Conservation (phyloP, 2,329 filamentous ascomycete genomes). For the Fusarium chaquense region DNA sequence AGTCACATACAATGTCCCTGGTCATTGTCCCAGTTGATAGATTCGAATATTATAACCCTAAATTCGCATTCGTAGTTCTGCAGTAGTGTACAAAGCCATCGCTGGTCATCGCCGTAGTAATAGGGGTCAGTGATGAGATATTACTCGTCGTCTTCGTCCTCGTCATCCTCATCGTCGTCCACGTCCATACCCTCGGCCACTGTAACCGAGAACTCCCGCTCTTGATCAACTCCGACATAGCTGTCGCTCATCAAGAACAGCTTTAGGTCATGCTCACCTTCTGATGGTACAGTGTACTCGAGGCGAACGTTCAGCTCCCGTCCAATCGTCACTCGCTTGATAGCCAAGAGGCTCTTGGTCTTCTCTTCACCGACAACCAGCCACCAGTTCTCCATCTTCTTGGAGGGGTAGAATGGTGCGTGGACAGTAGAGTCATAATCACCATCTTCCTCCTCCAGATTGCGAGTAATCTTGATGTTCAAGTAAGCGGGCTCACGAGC, state of each 20-base stretch:
- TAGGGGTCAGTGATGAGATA: constrained; percentile 29
- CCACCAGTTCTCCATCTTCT: constrained; percentile 99
- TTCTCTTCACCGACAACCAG: constrained; percentile 93
- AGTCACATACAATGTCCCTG: constrained; percentile 32
- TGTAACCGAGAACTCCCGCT: constrained; percentile 85
- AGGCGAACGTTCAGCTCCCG: constrained; percentile 81
- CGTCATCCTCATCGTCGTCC: constrained; percentile 88
- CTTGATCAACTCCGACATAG: constrained; percentile 97
- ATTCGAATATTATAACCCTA: constrained; percentile 46
- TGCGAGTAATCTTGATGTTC: constrained; percentile 85
- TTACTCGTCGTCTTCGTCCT: constrained; percentile 60
- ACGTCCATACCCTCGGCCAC: constrained; percentile 96
- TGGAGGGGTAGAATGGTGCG: constrained; percentile 90
- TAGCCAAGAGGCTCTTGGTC: constrained; percentile 86
- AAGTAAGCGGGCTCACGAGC: constrained; percentile 86
- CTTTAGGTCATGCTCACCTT: constrained; percentile 88
- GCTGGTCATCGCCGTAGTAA: constrained; percentile 33
- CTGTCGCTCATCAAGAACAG: constrained; percentile 97
- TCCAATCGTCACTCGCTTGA: constrained; percentile 93
- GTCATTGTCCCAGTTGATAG: constrained; percentile 33
- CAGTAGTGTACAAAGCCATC: constrained; percentile 51
- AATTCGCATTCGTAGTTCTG: constrained; percentile 48
- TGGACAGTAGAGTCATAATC: constrained; percentile 88
- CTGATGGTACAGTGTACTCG: constrained; percentile 87
- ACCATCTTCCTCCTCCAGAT: constrained; percentile 71